These are phyloP conservation scores for Deuterostichococcus epilithicus DNA, from an alignment of 139 green algal genomes.

Conservation along the genomic window DNA sequence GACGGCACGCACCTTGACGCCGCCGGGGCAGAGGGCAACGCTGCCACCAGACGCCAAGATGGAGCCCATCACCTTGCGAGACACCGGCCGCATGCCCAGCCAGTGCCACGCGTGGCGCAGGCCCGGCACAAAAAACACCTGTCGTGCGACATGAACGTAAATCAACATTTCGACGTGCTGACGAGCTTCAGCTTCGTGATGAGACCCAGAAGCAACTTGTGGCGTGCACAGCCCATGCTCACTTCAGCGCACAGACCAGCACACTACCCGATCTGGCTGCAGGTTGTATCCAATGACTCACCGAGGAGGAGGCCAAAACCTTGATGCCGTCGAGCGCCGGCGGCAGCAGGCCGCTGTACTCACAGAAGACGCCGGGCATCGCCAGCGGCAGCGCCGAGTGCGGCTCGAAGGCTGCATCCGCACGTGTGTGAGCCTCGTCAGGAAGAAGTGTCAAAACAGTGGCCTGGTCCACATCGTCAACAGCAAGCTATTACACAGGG, in stretches of 20 bases:
- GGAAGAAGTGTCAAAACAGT: not conserved
- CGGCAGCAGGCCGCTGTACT: not conserved
- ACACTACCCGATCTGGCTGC: no score
- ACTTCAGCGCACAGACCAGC: no score
- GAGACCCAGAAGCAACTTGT: no score
- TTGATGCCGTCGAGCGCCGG: slow-evolving; percentile 1
- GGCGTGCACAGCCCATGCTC: no score
- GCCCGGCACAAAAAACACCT: slow-evolving; percentile 50
- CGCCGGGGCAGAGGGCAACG: slow-evolving; percentile 44
- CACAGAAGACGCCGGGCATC: slow-evolving; percentile 31
- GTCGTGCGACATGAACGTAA: no score
- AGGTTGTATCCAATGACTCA: no score
- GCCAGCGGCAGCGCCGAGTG: slow-evolving; percentile 43
- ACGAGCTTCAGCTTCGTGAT: no score
- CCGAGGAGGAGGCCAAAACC: slow-evolving; percentile 23
- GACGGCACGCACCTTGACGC: slow-evolving; percentile 3
- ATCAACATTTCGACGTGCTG: no score
- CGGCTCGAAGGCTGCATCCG: slow-evolving; percentile 29
- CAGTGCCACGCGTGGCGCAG: slow-evolving; percentile 72
- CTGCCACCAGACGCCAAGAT: slow-evolving; percentile 21
- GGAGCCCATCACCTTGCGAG: not conserved
- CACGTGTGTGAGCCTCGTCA: not conserved
- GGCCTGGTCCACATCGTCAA: not conserved
- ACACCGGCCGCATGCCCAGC: slow-evolving; percentile 30
- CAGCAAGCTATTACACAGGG: not conserved